Evolutionary conservation across 768 basidiomycete genomes (phyloP).

Genomic region (Thelephora ganbajun): DNA sequence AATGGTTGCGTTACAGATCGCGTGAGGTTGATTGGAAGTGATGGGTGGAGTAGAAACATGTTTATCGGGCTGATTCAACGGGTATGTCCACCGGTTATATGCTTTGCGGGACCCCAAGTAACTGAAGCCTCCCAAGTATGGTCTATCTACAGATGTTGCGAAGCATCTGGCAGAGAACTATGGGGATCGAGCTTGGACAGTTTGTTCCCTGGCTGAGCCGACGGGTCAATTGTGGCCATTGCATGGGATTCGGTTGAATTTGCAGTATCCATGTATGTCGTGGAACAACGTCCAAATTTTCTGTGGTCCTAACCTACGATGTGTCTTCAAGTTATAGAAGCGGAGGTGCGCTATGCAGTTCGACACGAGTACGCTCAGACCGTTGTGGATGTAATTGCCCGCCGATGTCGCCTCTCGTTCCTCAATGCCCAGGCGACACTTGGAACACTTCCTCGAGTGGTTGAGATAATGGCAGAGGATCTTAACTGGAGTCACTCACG

Average conservation of each 20-base stretch:
- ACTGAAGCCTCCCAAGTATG: constrained; percentile 39
- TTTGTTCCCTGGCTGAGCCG: constrained; percentile 65
- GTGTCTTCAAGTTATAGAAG: constrained; percentile 59
- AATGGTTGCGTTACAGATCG: constrained; percentile 66
- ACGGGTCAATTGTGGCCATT: constrained; percentile 79
- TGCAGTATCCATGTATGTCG: constrained; percentile 61
- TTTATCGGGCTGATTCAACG: constrained; percentile 91
- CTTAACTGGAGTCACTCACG: constrained; percentile 58
- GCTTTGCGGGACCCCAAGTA: not conserved
- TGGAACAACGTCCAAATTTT: not conserved
- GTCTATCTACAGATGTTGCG: constrained; percentile 83
- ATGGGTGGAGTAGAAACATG: constrained; percentile 93
- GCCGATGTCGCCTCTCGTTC: constrained; percentile 88
- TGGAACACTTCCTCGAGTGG: constrained; percentile 71
- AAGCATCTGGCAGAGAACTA: constrained; percentile 89
- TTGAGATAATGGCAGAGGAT: constrained; percentile 85
- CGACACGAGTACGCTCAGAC: constrained; percentile 86
- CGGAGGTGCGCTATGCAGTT: constrained; percentile 82
- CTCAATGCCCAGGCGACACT: constrained; percentile 81
- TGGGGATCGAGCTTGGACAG: constrained; percentile 94
- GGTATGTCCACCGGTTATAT: constrained; percentile 26
- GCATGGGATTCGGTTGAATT: constrained; percentile 59
- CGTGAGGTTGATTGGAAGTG: constrained; percentile 78
- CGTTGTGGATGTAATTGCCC: constrained; percentile 86
- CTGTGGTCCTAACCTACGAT: not conserved